Percentiles rank a stretch among this genome's conserved stretches.
Conservation (phyloP, 805 yeast species). For the Spathaspora sp. region DNA sequence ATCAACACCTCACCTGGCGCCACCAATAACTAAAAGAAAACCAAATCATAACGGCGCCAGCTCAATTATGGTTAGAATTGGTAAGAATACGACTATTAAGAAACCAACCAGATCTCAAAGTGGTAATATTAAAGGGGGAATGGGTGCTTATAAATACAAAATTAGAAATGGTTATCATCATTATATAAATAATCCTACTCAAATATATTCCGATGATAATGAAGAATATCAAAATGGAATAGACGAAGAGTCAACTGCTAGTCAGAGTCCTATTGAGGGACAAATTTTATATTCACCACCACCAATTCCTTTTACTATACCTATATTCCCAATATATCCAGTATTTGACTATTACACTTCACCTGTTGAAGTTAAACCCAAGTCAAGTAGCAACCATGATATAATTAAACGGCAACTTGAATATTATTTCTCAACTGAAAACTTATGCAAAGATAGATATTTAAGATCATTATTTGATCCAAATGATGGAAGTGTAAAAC, state of each 20-base stretch:
- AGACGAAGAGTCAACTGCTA: too few species aligned
- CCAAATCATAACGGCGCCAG: background rate
- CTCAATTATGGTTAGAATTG: conserved; percentile 4
- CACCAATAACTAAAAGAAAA: background rate
- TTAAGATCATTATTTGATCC: conserved; percentile 15
- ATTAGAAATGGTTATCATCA: background rate
- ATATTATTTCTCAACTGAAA: conserved; percentile 20
- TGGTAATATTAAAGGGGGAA: background rate
- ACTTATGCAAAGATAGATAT: conserved; percentile 18
- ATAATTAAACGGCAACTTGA: conserved; percentile 13
- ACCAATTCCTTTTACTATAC: background rate
- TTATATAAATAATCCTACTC: background rate
- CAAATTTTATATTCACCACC: background rate
- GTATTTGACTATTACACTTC: background rate
- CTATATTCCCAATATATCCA: conserved; percentile 1
- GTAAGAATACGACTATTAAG: conserved; percentile 8
- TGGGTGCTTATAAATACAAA: conserved; percentile 1
- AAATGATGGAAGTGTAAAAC: conserved; percentile 13
- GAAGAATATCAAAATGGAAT: background rate
- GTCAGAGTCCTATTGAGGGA: background rate
- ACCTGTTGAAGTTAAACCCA: background rate
- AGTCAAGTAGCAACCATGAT: background rate
- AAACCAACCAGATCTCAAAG: conserved; percentile 8
- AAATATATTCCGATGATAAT: background rate
- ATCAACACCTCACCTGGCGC: conserved; percentile 1